Base-by-base conservation (phyloP, 129 eudicot species). In the Lonicera japonica region DNA sequence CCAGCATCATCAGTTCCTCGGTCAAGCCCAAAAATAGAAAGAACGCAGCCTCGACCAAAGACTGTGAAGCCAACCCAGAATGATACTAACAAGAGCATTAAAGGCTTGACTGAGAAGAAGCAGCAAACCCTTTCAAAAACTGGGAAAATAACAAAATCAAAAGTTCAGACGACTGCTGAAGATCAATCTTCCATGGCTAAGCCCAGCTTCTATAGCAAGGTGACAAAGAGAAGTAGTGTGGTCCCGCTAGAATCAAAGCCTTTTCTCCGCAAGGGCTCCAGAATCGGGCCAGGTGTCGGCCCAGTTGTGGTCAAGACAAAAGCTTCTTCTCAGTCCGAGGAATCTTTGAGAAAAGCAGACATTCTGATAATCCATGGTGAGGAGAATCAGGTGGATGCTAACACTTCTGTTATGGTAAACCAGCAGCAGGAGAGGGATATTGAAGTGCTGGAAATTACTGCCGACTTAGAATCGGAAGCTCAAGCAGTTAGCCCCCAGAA, bases 201-300 rank as follows among this genome's bases (percentile, higher is more conserved):
- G 69, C 88, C 89, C 21, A 77, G 75, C 55, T 71, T 82, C 25
- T 78, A 80, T 40, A 84, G 71, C 82, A 91, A 84, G 80, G 90
- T 82, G 29, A 82, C 96, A 14, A 91, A 61, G 76, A 85, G 78
- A 68, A 72, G 84, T 74, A 88, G 91, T 60, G 96, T 92, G 54
- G 99, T 92, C 62, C 99, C 99, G 36, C 61, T 88, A 65, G 95
- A 88, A 80, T 65, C 89, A 10, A 92, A 88, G 79, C 89, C 99
- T 36, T 80, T 83, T 76, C 82, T 79, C 22, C 91, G 91, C 24
- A 92, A 88, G 75, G 92, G 90, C 40, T 75, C 99, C 56, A 69
- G 82, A 60, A 57, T 52, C 12, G 79, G 81, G 24, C 74, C 85
- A 43, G 63, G 70, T 61, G 74, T 54, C 59, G 73, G 78, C 60